Base-by-base conservation (phyloP, 2,329 filamentous ascomycete genomes). In the Fusarium clavum region DNA sequence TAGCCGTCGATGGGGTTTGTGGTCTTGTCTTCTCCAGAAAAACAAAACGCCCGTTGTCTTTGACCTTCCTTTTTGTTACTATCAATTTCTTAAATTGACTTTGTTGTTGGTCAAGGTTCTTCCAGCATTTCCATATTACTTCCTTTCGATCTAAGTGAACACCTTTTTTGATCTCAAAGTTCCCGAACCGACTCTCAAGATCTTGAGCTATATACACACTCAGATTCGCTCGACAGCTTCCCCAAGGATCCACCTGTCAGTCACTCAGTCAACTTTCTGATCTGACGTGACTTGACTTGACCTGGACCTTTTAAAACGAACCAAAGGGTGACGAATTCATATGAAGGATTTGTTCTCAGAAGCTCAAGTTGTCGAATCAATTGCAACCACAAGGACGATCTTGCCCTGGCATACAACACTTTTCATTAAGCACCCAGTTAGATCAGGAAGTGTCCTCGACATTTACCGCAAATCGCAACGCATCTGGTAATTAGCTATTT, bases 1-100 rank as follows among this genome's bases (percentile, higher is more conserved):
- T 51, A 38, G 12, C 22, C 69, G 43, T 57, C 48, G 56, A 55
- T 59, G 62, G 49, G 58, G 46, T 57, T 64, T 56, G 56, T 18
- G 10, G 34, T 38, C 18, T 18, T 38, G 34, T 56, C 48, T 70
- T 71, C 69, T 71, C 65, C 64, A 71, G 69, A 71, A 73, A 73
- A 72, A 62, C 70, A 70, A 44, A 62, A 63, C 60, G 44, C 53
- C 46, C 58, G 47, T 62, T 65, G 61, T 64, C 61, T 52, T 61
- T 69, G 62, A 59, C 56, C 67, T 70, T 70, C 64, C 57, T 54
- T 64, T 64, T 63, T 46, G 62, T 58, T 56, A 54, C 54, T 34
- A 58, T 57, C 44, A 29, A 22, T 49, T 38, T 57, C 68, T 40
- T 32, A 25, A 43, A 57, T 44, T 53, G 30, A 48, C 52, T 54